Percentiles rank a stretch among this genome's conserved stretches.
These are phyloP conservation scores for Fusarium proliferatum DNA, from an alignment of 2,329 filamentous ascomycete species.

Conservation along the genomic window DNA sequence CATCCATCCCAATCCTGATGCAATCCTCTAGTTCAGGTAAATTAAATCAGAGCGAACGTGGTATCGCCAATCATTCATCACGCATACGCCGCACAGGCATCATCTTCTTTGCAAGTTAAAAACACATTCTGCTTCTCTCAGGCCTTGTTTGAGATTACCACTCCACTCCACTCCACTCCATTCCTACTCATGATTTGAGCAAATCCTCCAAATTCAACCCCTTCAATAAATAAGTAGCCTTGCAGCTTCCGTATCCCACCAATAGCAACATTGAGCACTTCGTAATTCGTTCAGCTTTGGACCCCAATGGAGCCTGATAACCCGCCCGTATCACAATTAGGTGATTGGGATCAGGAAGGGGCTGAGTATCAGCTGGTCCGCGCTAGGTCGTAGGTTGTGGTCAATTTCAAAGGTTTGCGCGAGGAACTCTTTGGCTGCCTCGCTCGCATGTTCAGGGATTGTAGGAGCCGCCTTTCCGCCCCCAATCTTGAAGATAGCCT, in stretches of 20 bases:
- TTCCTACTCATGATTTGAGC: neutral
- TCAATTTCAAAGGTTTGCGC: slow-evolving; percentile 94
- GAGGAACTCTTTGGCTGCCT: slow-evolving; percentile 86
- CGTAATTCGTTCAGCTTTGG: slow-evolving; percentile 10
- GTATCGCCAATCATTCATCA: slow-evolving; percentile 43
- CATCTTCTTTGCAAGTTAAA: slow-evolving; percentile 26
- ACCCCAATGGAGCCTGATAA: neutral
- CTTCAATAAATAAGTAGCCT: neutral
- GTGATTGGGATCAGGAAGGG: slow-evolving; percentile 82
- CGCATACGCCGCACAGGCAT: slow-evolving; percentile 10
- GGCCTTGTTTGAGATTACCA: slow-evolving; percentile 9
- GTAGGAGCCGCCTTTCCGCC: slow-evolving; percentile 87
- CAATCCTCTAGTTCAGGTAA: slow-evolving; percentile 26
- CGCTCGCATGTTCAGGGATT: slow-evolving; percentile 86
- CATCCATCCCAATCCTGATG: slow-evolving; percentile 23
- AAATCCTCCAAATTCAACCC: neutral
- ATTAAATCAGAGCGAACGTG: slow-evolving; percentile 40
- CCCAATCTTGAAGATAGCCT: slow-evolving; percentile 98
- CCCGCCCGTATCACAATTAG: slow-evolving; percentile 27
- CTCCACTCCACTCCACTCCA: neutral
- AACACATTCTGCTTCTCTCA: slow-evolving; percentile 18
- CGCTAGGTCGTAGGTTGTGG: slow-evolving; percentile 89
- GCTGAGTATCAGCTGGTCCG: slow-evolving; percentile 88
- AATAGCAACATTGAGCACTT: slow-evolving; percentile 3
- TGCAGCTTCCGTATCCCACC: neutral